Conservation (phyloP, 2,329 filamentous ascomycete genomes). For the Lomentospora prolificans region DNA sequence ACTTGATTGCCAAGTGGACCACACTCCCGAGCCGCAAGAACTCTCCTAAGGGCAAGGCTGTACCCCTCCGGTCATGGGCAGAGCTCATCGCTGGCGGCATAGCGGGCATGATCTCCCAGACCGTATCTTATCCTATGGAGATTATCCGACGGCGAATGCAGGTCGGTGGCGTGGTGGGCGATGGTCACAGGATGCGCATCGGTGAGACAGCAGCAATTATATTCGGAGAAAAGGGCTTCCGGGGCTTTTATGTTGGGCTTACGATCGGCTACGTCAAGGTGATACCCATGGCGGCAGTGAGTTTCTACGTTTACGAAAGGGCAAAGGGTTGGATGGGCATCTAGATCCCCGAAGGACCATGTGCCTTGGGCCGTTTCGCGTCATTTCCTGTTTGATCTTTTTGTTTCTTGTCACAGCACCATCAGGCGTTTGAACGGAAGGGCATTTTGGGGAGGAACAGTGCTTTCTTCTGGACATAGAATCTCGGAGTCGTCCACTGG, state of each 20-base stretch:
- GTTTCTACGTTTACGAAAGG: constrained; percentile 58
- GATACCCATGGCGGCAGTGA: constrained; percentile 72
- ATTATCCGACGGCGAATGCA: constrained; percentile 92
- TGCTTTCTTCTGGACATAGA: not conserved
- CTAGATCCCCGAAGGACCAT: constrained; percentile 20
- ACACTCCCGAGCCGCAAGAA: constrained; percentile 53
- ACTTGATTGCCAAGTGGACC: constrained; percentile 59
- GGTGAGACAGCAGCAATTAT: constrained; percentile 70
- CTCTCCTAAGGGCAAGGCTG: constrained; percentile 48
- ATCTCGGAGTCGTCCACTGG: not conserved
- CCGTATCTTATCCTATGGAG: constrained; percentile 85
- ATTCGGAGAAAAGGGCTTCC: constrained; percentile 61
- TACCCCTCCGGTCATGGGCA: constrained; percentile 73
- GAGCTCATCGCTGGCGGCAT: constrained; percentile 77
- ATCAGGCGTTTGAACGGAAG: not conserved
- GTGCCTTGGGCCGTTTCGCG: not conserved
- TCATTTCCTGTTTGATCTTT: not conserved
- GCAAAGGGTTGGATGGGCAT: constrained; percentile 57
- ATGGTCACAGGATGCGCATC: constrained; percentile 71
- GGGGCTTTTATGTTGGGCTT: constrained; percentile 85
- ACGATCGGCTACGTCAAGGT: constrained; percentile 95
- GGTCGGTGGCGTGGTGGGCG: constrained; percentile 86
- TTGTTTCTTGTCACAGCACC: not conserved
- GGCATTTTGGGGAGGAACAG: not conserved
- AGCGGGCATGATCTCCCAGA: constrained; percentile 84